Evolutionary conservation across 345 rosid species (phyloP).

Genomic region (Aquilaria yunnanensis): DNA sequence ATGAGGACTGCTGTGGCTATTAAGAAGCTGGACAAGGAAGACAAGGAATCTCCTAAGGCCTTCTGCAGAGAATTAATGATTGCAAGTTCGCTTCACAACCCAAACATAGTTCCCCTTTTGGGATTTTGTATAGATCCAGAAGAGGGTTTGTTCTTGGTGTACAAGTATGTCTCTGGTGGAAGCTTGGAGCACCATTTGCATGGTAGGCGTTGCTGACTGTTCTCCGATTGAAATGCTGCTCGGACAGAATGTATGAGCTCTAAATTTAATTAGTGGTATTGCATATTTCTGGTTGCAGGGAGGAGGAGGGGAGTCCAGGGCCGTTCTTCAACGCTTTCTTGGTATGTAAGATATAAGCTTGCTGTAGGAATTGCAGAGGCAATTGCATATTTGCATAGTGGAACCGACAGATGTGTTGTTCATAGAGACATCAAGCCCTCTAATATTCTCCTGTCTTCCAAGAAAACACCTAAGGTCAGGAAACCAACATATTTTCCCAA

Average conservation of each 20-base stretch:
- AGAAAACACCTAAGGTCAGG: slow-evolving; percentile 66
- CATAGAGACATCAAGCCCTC: slow-evolving; percentile 97
- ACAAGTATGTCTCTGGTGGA: slow-evolving; percentile 89
- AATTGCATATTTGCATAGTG: slow-evolving; percentile 68
- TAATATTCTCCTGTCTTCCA: slow-evolving; percentile 87
- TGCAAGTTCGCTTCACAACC: slow-evolving; percentile 78
- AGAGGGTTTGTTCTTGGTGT: slow-evolving; percentile 88
- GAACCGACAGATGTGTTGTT: slow-evolving; percentile 84
- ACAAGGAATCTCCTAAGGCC: slow-evolving; percentile 82
- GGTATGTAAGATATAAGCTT: slow-evolving; percentile 77
- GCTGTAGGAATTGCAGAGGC: slow-evolving; percentile 83
- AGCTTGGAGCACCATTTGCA: slow-evolving; percentile 80
- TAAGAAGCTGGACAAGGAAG: slow-evolving; percentile 79
- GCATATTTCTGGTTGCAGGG: slow-evolving; percentile 31
- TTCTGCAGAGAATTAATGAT: slow-evolving; percentile 97
- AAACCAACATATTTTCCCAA: neutral
- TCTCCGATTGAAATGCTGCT: neutral
- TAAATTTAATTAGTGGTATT: slow-evolving; percentile 15
- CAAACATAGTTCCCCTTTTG: slow-evolving; percentile 69
- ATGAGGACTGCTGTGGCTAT: slow-evolving; percentile 69
- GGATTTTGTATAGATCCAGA: slow-evolving; percentile 90
- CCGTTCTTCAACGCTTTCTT: slow-evolving; percentile 35
- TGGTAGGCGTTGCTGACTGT: slow-evolving; percentile 35
- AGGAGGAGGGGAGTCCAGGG: slow-evolving; percentile 49
- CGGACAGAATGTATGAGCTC: neutral